These are phyloP conservation scores for Epichloe uncinata DNA, from an alignment of 2,329 filamentous ascomycete species.

Conservation along the genomic window DNA sequence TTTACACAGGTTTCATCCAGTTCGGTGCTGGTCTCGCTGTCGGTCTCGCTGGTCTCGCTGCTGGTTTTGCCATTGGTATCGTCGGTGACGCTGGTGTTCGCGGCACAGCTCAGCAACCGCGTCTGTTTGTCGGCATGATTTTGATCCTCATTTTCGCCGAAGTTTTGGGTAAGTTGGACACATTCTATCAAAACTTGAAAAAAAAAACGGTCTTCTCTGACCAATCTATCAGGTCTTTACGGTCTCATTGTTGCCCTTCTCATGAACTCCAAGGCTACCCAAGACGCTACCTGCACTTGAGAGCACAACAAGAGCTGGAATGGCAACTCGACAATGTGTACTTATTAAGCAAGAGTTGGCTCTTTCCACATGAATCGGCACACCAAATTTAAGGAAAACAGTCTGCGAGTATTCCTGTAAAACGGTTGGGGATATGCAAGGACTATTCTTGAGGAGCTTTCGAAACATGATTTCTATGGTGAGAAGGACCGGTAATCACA, in stretches of 20 bases:
- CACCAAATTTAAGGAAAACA: conserved; percentile 12
- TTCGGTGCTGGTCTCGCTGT: conserved; percentile 72
- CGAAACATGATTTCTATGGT: conserved; percentile 3
- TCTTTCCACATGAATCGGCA: conserved; percentile 11
- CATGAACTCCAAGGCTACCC: conserved; percentile 90
- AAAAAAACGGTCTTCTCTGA: conserved; percentile 11
- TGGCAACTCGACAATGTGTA: conserved; percentile 24
- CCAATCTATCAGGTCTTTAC: conserved; percentile 65
- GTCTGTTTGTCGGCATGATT: conserved; percentile 95
- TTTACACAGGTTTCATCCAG: conserved; percentile 78
- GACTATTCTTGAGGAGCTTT: conserved; percentile 4
- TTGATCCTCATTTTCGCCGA: conserved; percentile 99
- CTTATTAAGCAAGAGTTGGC: conserved; percentile 15
- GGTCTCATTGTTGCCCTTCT: conserved; percentile 96
- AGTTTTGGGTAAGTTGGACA: conserved; percentile 68
- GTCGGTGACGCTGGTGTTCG: conserved; percentile 82
- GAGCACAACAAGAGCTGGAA: conserved; percentile 7
- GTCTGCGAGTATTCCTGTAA: conserved; percentile 11
- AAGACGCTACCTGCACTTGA: conserved; percentile 44
- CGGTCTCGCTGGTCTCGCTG: conserved; percentile 70
- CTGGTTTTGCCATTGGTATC: conserved; percentile 77
- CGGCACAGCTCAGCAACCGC: conserved; percentile 71
- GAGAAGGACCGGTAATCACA: conserved; percentile 1
- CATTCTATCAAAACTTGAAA: neutral
- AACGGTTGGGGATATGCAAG: neutral